phyloP scores from a whole-genome alignment of 306 rosid species.

The Lotus japonicus region DNA sequence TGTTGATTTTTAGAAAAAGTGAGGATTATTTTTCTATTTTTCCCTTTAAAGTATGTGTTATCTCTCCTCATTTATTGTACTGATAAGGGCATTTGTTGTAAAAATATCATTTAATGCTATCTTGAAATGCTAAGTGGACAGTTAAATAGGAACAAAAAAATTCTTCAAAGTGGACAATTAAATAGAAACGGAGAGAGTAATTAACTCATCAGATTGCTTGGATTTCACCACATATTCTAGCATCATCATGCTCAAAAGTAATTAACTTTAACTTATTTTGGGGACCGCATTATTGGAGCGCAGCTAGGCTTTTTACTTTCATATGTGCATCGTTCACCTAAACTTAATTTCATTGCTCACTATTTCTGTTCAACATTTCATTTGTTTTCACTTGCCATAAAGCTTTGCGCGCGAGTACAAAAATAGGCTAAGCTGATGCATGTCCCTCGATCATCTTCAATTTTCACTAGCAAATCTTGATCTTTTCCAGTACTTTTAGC shows the following conservation, averaged over 20 bases:
- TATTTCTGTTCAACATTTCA: not conserved
- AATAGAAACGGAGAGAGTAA: no score
- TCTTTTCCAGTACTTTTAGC: not conserved
- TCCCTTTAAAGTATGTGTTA: no score
- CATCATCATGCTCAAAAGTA: not conserved
- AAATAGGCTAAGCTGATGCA: not conserved
- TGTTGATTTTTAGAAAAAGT: no score
- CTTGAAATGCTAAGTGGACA: no score
- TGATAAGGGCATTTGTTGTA: no score
- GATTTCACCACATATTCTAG: conserved; percentile 44
- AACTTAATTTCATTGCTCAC: not conserved
- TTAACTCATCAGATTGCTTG: conserved; percentile 57
- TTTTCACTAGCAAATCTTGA: not conserved
- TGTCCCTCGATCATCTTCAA: not conserved
- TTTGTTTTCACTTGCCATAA: not conserved
- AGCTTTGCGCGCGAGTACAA: not conserved
- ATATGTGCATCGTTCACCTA: no score
- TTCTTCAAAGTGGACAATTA: no score
- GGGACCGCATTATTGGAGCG: not conserved
- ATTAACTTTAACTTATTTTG: not conserved
- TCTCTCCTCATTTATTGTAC: no score
- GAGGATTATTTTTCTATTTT: no score
- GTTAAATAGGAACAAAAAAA: no score
- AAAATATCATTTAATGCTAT: no score
- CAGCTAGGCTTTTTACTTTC: not conserved